Evolutionary conservation across 208 protist genomes (phyloP), one percentile per base, ranked within the genome.

Genomic region (Lotmaria passim): DNA sequence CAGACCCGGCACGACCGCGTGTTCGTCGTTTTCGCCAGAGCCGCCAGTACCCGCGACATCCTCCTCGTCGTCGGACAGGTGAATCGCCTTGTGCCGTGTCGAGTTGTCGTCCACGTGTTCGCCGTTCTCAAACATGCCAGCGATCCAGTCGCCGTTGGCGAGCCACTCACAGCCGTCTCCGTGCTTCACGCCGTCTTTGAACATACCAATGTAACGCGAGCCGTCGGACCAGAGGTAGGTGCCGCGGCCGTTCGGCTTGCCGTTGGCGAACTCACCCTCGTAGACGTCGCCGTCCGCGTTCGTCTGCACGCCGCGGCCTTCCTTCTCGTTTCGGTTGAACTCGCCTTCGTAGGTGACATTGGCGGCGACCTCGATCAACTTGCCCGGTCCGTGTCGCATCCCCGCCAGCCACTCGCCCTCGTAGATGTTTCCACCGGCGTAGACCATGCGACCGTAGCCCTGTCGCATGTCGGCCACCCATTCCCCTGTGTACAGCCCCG

Each of bases 381-480:
- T 89, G 21, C 94, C 94, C 10, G 89, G 73, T 23, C 94, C 94
- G 56, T 97, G 85, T 19, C 89, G 83, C 82, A 89, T 93, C 43
- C 90, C 87, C 0, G 78, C 79, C 14, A 87, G 64, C 93, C 93
- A 97, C 56, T 96, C 84, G 17, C 93, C 93, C 30, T 95, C 90
- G 73, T 96, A 97, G 8, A 90, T 71, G 69, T 86, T 90, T 19
- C 86, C 86, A 34, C 87, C 79, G 31, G 72, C 58, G 59, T 93
- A 96, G 46, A 81, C 66, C 90, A 95, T 96, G 15, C 77, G 75
- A 7, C 93, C 93, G 24, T 82, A 50, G 17, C 93, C 93, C 34
- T 94, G 79, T 0, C 90, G 85, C 83, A 87, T 83, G 73, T 96
- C 93, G 46, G 94, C 78, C 30, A 81, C 81, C 92, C 94, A 97